A percentile compares a stretch with the other conserved stretches of the same genome.
Conservation (phyloP, 768 basidiomycete species). For the Hemileccinum impolitum region DNA sequence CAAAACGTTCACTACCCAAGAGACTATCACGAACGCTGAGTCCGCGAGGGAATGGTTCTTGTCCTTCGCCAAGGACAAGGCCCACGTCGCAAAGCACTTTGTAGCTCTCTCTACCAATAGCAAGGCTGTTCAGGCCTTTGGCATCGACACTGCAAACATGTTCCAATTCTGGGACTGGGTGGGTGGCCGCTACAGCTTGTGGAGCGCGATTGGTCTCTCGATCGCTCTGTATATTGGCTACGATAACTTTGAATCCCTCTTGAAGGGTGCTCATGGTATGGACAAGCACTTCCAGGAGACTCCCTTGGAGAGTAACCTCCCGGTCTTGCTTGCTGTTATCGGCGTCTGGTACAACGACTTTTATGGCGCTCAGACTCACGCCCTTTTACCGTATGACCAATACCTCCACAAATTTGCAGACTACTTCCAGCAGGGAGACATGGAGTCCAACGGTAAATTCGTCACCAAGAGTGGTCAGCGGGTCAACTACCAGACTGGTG, state of each 20-base stretch:
- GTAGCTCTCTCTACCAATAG: conserved; percentile 98
- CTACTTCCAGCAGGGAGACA: conserved; percentile 99
- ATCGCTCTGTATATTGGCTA: conserved; percentile 93
- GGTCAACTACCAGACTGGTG: conserved; percentile 95
- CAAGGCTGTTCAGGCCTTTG: conserved; percentile 87
- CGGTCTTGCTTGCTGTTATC: conserved; percentile 82
- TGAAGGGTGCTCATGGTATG: conserved; percentile 95
- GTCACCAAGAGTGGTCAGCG: conserved; percentile 92
- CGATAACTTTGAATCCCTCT: conserved; percentile 87
- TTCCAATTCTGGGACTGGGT: conserved; percentile 99
- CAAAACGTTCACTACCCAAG: conserved; percentile 99
- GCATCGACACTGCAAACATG: conserved; percentile 91
- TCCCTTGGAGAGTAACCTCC: conserved; percentile 85
- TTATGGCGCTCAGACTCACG: conserved; percentile 94
- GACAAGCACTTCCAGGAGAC: conserved; percentile 94
- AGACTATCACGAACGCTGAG: conserved; percentile 98
- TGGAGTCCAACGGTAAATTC: conserved; percentile 99
- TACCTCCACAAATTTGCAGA: conserved; percentile 99
- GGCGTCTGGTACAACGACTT: conserved; percentile 99
- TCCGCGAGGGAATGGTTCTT: conserved; percentile 96
- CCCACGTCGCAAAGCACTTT: conserved; percentile 97
- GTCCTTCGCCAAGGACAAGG: conserved; percentile 71
- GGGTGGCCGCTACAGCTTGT: conserved; percentile 95
- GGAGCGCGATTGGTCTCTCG: conserved; percentile 96
- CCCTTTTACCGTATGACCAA: conserved; percentile 95